These are phyloP conservation scores for Vitis hybrid DNA, from an alignment of 177 flowering plant genomes.

Conservation along the genomic window DNA sequence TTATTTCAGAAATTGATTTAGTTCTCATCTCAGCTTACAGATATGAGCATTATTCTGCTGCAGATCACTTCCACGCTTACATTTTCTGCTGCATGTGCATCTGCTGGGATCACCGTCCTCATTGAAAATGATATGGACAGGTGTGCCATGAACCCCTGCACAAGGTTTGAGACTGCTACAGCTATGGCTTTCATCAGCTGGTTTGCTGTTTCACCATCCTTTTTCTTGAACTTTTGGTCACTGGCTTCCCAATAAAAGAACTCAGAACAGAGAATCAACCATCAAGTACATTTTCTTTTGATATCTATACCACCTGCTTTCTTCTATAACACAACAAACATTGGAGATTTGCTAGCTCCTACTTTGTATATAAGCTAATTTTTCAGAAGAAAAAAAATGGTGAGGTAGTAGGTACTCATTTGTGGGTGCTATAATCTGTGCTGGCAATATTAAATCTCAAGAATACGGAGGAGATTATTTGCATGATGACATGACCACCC, in stretches of 20 bases:
- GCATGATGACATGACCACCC: too few species aligned
- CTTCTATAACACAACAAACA: too few species aligned
- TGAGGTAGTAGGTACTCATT: too few species aligned
- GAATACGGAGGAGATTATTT: too few species aligned
- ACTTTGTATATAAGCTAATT: too few species aligned
- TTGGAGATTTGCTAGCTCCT: too few species aligned
- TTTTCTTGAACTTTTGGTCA: slow-evolving; percentile 60
- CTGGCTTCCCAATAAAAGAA: slow-evolving; percentile 38
- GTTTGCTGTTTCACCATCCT: slow-evolving; percentile 50
- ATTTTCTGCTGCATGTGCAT: slow-evolving; percentile 62
- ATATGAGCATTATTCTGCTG: slow-evolving; percentile 1
- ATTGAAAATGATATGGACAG: slow-evolving; percentile 43
- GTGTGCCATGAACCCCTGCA: slow-evolving; percentile 44
- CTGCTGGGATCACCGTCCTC: slow-evolving; percentile 63
- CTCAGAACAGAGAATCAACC: background rate
- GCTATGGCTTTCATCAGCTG: slow-evolving; percentile 60
- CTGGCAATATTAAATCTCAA: too few species aligned
- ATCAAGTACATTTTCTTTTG: too few species aligned
- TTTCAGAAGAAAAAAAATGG: too few species aligned
- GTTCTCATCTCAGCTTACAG: background rate
- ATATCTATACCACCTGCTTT: too few species aligned
- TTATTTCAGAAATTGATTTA: too few species aligned
- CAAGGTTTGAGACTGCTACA: slow-evolving; percentile 51
- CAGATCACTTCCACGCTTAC: slow-evolving; percentile 63
- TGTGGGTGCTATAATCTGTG: too few species aligned